These are phyloP conservation scores for Articulospora tetracladia DNA, from an alignment of 495 filamentous ascomycete species.

Conservation along the genomic window DNA sequence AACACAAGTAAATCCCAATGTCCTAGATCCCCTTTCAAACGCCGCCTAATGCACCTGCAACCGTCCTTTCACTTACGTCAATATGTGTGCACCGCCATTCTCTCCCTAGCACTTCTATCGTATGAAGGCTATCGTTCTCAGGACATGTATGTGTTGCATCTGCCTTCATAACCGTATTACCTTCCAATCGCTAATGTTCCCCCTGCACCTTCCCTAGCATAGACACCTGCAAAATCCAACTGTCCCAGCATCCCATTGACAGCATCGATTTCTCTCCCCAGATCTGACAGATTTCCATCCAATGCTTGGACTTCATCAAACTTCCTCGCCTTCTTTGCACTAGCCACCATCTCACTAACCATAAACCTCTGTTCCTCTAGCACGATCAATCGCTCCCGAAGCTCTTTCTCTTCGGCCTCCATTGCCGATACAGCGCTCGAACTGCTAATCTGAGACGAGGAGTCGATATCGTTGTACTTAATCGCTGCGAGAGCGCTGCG, in stretches of 20 bases:
- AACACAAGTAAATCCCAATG: too few species aligned
- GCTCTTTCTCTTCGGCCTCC: conserved; percentile 81
- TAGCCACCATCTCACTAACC: conserved; percentile 81
- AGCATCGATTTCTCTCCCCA: conserved; percentile 76
- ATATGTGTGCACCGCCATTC: neutral
- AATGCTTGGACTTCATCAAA: conserved; percentile 88
- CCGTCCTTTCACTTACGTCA: neutral
- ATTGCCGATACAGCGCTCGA: conserved; percentile 66
- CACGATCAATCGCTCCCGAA: conserved; percentile 80
- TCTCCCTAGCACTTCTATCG: neutral
- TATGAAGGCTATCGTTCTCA: too few species aligned
- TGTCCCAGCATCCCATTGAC: conserved; percentile 49
- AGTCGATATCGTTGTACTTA: conserved; percentile 58
- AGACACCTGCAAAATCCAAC: conserved; percentile 53
- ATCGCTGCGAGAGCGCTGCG: conserved; percentile 52
- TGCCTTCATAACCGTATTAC: neutral
- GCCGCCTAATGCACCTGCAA: neutral
- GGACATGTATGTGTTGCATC: neutral
- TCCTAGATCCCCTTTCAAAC: neutral
- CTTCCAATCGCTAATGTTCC: conserved; percentile 1
- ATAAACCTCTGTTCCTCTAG: conserved; percentile 94
- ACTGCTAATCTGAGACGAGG: conserved; percentile 50
- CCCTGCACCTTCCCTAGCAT: conserved; percentile 23
- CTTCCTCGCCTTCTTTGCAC: conserved; percentile 72
- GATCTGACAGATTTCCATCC: conserved; percentile 76